Evolutionary conservation across 352 stramenopile genomes (phyloP).

Genomic region (Thraustochytrium striatum): DNA sequence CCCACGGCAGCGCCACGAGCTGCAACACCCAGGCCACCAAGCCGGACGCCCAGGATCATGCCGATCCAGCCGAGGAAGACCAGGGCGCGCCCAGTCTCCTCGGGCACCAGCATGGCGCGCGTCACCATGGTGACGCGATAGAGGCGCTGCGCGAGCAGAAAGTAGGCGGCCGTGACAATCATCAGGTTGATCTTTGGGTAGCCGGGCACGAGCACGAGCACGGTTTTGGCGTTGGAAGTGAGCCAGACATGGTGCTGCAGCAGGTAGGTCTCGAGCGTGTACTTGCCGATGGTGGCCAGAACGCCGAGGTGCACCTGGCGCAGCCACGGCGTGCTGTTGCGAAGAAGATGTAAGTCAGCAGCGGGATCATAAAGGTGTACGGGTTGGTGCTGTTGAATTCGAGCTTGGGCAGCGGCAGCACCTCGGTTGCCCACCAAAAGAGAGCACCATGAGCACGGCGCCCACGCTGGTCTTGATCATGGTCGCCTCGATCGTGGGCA

Average conservation of each 20-base stretch:
- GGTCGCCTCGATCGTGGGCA: constrained; percentile 54
- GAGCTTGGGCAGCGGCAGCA: constrained; percentile 62
- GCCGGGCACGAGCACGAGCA: constrained; percentile 66
- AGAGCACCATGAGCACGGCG: background rate
- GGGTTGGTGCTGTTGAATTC: constrained; percentile 76
- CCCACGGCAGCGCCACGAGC: background rate
- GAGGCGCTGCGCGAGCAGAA: constrained; percentile 61
- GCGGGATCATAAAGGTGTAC: constrained; percentile 74
- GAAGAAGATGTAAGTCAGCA: constrained; percentile 73
- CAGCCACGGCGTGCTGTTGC: constrained; percentile 70
- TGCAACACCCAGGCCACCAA: background rate
- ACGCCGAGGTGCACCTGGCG: constrained; percentile 63
- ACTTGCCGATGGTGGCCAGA: constrained; percentile 75
- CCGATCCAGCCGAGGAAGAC: background rate
- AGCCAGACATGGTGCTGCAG: constrained; percentile 85
- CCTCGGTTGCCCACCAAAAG: constrained; percentile 40
- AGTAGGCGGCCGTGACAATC: constrained; percentile 69
- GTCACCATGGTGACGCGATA: constrained; percentile 54
- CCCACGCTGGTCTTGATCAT: constrained; percentile 52
- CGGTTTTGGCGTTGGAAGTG: constrained; percentile 76
- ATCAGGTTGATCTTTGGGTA: constrained; percentile 68
- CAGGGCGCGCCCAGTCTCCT: background rate
- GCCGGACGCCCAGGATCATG: background rate
- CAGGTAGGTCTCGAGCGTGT: constrained; percentile 82
- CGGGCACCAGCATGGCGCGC: constrained; percentile 31